These are phyloP conservation scores for Cystobasidium pallidum DNA, from an alignment of 1,284 basidiomycete species.

Conservation along the genomic window DNA sequence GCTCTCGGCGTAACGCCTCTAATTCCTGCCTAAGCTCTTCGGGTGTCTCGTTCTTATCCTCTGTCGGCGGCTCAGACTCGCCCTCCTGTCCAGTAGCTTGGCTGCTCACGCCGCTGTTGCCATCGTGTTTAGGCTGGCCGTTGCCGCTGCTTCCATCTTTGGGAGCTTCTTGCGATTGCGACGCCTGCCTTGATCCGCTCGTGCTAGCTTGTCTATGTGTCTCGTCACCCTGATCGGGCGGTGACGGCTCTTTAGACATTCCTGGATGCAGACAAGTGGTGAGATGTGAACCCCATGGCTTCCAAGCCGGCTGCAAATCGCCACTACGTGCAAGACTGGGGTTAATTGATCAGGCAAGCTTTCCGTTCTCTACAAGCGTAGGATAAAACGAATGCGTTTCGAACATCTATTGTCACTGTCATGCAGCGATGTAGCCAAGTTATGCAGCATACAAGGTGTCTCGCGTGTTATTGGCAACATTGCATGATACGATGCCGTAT, in stretches of 20 bases:
- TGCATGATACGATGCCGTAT: too few relatives aligned
- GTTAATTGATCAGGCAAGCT: too few relatives aligned
- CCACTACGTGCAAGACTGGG: too few relatives aligned
- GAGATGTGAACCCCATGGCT: background rate
- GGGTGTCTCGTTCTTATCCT: constrained; percentile 35
- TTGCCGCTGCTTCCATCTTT: constrained; percentile 5
- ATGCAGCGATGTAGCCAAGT: too few relatives aligned
- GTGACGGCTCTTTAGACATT: constrained; percentile 13
- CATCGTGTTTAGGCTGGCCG: background rate
- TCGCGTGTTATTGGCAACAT: too few relatives aligned
- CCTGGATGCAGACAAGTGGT: background rate
- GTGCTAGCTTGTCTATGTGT: background rate
- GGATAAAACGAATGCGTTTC: too few relatives aligned
- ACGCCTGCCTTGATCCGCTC: constrained; percentile 3
- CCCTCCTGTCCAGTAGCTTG: background rate
- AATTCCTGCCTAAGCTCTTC: constrained; percentile 49
- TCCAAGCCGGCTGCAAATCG: background rate
- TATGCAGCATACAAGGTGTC: too few relatives aligned
- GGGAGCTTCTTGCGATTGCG: background rate
- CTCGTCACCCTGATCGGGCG: constrained; percentile 4
- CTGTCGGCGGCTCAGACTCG: background rate
- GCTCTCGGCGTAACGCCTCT: constrained; percentile 41
- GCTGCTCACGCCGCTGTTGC: too few relatives aligned
- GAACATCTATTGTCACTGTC: too few relatives aligned
- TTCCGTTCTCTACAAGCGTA: too few relatives aligned